These are phyloP conservation scores for Cutaneotrichosporon sp. DNA, from an alignment of 1,284 basidiomycete species.

Conservation along the genomic window DNA sequence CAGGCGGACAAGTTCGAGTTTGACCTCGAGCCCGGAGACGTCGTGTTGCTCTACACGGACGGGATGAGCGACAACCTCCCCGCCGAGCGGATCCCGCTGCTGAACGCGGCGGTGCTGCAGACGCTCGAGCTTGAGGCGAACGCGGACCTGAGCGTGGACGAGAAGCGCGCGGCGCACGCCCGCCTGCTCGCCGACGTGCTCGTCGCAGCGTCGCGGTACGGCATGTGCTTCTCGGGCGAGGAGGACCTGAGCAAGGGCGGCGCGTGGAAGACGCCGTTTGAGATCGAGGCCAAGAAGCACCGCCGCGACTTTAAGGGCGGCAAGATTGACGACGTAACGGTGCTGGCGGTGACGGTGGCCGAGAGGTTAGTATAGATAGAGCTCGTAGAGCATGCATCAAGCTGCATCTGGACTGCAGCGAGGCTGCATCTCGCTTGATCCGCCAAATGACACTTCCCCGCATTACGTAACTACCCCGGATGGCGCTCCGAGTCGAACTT, in stretches of 20 bases:
- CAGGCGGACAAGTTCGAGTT: constrained; percentile 43
- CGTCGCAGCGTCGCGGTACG: constrained; percentile 53
- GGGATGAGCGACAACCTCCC: constrained; percentile 60
- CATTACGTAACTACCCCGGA: constrained; percentile 4
- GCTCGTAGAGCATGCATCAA: neutral
- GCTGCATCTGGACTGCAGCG: neutral
- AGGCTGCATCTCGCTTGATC: neutral
- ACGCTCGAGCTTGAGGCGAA: constrained; percentile 41
- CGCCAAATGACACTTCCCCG: constrained; percentile 1
- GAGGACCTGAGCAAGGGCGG: constrained; percentile 31
- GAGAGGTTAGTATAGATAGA: constrained; percentile 8
- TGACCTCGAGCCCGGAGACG: constrained; percentile 48
- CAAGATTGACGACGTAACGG: constrained; percentile 51
- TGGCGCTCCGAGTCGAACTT: neutral
- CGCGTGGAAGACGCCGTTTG: constrained; percentile 52
- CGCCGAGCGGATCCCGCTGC: constrained; percentile 48
- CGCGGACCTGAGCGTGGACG: constrained; percentile 34
- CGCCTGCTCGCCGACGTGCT: constrained; percentile 54
- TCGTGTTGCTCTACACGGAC: constrained; percentile 57
- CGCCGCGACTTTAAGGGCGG: constrained; percentile 53
- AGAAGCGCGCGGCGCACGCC: constrained; percentile 44
- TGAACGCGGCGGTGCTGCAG: constrained; percentile 33
- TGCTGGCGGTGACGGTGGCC: constrained; percentile 2
- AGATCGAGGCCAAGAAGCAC: constrained; percentile 49
- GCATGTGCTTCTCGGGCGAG: constrained; percentile 50